Conservation (phyloP, 768 basidiomycete genomes). For the Lanmaoa pseudosensibilis region DNA sequence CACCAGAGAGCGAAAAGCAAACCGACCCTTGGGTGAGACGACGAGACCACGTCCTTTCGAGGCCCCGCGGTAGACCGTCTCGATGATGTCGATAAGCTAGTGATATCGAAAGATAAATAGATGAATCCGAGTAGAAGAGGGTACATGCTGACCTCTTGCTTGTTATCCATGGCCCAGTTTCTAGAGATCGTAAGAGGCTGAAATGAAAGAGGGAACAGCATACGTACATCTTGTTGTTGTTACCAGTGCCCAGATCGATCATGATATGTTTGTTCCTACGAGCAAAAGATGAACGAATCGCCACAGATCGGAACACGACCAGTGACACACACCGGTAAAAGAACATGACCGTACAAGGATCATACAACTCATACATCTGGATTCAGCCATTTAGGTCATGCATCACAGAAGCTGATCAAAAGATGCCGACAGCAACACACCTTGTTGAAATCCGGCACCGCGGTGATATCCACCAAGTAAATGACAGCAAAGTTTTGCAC, state of each 20-base stretch:
- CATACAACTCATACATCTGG: slow-evolving; percentile 99
- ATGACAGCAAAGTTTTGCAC: slow-evolving; percentile 99
- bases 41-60: slow-evolving; percentile 98
- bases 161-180: slow-evolving; percentile 99
- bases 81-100: slow-evolving; percentile 95
- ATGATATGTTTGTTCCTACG: slow-evolving; percentile 96
- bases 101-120: not conserved
- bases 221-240: slow-evolving; percentile 97
- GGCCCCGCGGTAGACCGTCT: slow-evolving; percentile 97
- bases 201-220: not conserved
- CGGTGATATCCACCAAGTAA: slow-evolving; percentile 91
- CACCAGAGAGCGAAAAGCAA: fast-evolving
- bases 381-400: not conserved
- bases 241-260: slow-evolving; percentile 99
- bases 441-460: slow-evolving; percentile 99
- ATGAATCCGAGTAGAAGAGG: not conserved
- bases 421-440: slow-evolving; percentile 37
- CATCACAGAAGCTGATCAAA: not conserved
- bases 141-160: slow-evolving; percentile 75
- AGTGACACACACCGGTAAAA: slow-evolving; percentile 83
- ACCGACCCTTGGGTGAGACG: slow-evolving; percentile 89
- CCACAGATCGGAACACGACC: not conserved
- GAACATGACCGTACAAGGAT: slow-evolving; percentile 97
- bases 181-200: slow-evolving; percentile 39
- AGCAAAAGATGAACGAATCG: not conserved